Conservation (phyloP, 495 filamentous ascomycete genomes). For the Lasiosphaeria miniovina region DNA sequence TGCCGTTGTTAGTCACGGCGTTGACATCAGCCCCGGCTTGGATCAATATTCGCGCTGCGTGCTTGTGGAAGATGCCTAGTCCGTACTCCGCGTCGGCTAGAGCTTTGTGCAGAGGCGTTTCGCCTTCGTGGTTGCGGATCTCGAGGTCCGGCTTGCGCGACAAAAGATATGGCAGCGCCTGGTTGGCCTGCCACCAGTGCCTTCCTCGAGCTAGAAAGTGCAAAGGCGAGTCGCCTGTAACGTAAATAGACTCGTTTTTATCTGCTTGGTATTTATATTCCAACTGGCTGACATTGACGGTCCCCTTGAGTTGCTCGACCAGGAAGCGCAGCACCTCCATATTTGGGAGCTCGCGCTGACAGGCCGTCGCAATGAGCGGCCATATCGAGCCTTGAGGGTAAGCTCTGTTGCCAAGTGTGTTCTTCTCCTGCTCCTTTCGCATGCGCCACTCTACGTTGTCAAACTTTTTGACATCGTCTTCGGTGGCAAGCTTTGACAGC, state of each 20-base stretch:
- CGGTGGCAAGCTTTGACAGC: constrained; percentile 7
- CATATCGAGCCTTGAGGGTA: constrained; percentile 3
- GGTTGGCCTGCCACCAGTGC: constrained; percentile 44
- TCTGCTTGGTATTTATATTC: neutral
- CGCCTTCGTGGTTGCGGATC: constrained; percentile 30
- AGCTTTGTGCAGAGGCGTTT: constrained; percentile 43
- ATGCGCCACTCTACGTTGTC: constrained; percentile 6
- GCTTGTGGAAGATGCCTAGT: constrained; percentile 21
- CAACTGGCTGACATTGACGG: constrained; percentile 33
- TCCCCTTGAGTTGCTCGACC: constrained; percentile 33
- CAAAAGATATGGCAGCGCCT: constrained; percentile 43
- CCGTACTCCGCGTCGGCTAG: constrained; percentile 21
- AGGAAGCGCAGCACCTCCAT: constrained; percentile 41
- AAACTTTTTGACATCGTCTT: constrained; percentile 5
- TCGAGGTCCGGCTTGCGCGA: constrained; percentile 41
- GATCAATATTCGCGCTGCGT: constrained; percentile 8
- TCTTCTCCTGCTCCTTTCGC: neutral
- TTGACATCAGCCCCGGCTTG: constrained; percentile 3
- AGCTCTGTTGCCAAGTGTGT: neutral
- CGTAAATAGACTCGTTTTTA: neutral
- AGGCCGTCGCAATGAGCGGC: constrained; percentile 33
- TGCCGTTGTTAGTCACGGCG: neutral
- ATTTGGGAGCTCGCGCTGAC: constrained; percentile 36
- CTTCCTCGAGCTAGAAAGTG: constrained; percentile 36
- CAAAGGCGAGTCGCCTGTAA: constrained; percentile 29